These are phyloP conservation scores for Aspergillus fumigatus DNA, from an alignment of 2,329 filamentous ascomycete species.

Conservation along the genomic window DNA sequence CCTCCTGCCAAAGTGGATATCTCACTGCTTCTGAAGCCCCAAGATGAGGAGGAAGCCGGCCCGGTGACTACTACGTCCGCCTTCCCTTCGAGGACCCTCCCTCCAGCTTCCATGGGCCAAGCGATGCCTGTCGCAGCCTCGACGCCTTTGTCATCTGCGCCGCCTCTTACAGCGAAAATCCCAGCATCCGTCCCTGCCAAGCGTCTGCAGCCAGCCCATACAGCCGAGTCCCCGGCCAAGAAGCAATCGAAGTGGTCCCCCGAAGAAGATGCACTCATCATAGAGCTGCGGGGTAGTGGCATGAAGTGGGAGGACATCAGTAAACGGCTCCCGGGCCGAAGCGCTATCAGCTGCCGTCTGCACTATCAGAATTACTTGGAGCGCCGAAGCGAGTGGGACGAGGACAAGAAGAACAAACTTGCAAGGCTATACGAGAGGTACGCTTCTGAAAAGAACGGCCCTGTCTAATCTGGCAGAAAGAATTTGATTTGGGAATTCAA, in stretches of 20 bases:
- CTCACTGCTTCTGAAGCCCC: slow-evolving; percentile 74
- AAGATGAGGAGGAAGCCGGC: slow-evolving; percentile 35
- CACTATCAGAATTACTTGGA: slow-evolving; percentile 98
- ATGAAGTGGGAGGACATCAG: slow-evolving; percentile 99
- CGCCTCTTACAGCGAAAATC: slow-evolving; percentile 30
- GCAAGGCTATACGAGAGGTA: slow-evolving; percentile 93
- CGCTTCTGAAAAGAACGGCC: slow-evolving; percentile 25
- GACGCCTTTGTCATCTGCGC: slow-evolving; percentile 20
- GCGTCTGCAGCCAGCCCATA: slow-evolving; percentile 44
- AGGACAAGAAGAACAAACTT: slow-evolving; percentile 95
- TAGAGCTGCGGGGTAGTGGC: slow-evolving; percentile 79
- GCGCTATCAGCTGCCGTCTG: slow-evolving; percentile 87
- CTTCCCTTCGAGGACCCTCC: slow-evolving; percentile 25
- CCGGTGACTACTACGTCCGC: slow-evolving; percentile 28
- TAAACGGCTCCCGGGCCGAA: slow-evolving; percentile 81
- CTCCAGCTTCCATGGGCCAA: slow-evolving; percentile 26
- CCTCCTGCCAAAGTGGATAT: slow-evolving; percentile 82
- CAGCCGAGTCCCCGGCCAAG: slow-evolving; percentile 67
- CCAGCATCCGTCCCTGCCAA: slow-evolving; percentile 31
- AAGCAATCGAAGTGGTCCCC: slow-evolving; percentile 96
- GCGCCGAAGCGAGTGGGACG: slow-evolving; percentile 88
- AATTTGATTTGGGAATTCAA: not conserved
- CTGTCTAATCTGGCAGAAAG: not conserved
- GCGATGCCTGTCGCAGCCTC: slow-evolving; percentile 21
- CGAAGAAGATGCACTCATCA: slow-evolving; percentile 90